phyloP scores from a whole-genome alignment of 1,284 basidiomycete genomes.

The Xerocomus minutiporus region DNA sequence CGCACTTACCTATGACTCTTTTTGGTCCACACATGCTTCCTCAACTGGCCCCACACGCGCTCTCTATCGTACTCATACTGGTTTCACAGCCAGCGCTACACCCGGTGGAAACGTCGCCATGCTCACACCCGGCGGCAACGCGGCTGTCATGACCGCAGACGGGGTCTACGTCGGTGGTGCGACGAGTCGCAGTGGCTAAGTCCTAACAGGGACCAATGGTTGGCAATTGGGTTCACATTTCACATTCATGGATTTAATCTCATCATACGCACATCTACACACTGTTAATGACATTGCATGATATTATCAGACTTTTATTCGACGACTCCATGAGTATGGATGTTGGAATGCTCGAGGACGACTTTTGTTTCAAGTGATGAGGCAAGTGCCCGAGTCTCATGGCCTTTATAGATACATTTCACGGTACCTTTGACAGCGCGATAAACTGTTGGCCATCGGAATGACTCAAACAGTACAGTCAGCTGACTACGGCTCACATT shows the following conservation, averaged over 20 bases:
- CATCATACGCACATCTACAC: constrained; percentile 19
- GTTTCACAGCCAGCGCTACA: constrained; percentile 25
- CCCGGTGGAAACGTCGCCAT: constrained; percentile 29
- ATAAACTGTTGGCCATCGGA: too few relatives aligned
- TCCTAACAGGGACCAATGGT: too few relatives aligned
- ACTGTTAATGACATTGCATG: constrained; percentile 12
- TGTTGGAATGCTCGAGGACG: not conserved
- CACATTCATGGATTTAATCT: constrained; percentile 23
- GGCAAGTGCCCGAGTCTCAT: not conserved
- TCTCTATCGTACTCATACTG: constrained; percentile 32
- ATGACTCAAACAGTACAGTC: too few relatives aligned
- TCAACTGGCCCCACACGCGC: constrained; percentile 25
- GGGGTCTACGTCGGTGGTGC: constrained; percentile 32
- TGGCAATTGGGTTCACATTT: not conserved
- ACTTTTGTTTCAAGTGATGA: too few relatives aligned
- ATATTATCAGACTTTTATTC: not conserved
- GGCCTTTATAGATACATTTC: not conserved
- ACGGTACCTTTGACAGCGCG: not conserved
- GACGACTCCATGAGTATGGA: not conserved
- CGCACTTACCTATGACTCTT: constrained; percentile 58
- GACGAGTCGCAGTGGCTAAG: constrained; percentile 2
- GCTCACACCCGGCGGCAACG: constrained; percentile 31
- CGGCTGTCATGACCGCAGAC: constrained; percentile 31
- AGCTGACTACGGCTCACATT: too few relatives aligned
- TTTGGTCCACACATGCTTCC: constrained; percentile 55